phyloP scores from a whole-genome alignment of 352 stramenopile genomes.

The Pythium aristosporum region DNA sequence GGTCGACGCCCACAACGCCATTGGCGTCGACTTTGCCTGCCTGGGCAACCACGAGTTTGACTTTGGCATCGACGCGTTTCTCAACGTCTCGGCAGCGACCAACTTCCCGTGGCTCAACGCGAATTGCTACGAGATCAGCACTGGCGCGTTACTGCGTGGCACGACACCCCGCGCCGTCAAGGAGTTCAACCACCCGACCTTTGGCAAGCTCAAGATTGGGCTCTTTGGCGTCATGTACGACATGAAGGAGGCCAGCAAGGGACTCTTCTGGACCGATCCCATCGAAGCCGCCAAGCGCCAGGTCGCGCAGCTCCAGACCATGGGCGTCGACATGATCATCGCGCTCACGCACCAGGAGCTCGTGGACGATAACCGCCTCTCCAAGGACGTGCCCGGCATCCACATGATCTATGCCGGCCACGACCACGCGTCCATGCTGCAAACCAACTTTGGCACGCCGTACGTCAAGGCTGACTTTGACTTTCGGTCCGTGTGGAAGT shows the following conservation, averaged over 20 bases:
- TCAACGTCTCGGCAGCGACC: conserved; percentile 54
- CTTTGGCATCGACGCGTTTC: conserved; percentile 75
- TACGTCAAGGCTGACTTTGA: conserved; percentile 77
- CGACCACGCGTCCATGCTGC: conserved; percentile 72
- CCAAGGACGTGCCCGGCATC: conserved; percentile 59
- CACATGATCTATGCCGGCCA: conserved; percentile 72
- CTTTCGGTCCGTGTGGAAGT: conserved; percentile 68
- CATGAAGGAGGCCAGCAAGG: conserved; percentile 64
- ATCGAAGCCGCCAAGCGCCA: conserved; percentile 53
- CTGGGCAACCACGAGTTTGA: conserved; percentile 84
- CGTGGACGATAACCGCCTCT: conserved; percentile 66
- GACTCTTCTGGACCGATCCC: conserved; percentile 63
- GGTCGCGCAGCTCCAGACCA: conserved; percentile 38
- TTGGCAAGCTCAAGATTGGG: conserved; percentile 56
- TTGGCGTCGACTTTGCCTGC: conserved; percentile 68
- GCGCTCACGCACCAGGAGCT: conserved; percentile 70
- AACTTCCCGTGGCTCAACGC: conserved; percentile 76
- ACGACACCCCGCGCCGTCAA: conserved; percentile 53
- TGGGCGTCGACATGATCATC: conserved; percentile 72
- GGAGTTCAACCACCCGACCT: conserved; percentile 36
- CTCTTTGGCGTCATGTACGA: conserved; percentile 81
- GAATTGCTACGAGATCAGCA: conserved; percentile 62
- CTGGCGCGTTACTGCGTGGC: conserved; percentile 43
- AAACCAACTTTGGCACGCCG: conserved; percentile 68
- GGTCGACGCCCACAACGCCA: conserved; percentile 69